Base-by-base conservation (phyloP, 176 grass and related monocot genomes). In the Puya raimondii region DNA sequence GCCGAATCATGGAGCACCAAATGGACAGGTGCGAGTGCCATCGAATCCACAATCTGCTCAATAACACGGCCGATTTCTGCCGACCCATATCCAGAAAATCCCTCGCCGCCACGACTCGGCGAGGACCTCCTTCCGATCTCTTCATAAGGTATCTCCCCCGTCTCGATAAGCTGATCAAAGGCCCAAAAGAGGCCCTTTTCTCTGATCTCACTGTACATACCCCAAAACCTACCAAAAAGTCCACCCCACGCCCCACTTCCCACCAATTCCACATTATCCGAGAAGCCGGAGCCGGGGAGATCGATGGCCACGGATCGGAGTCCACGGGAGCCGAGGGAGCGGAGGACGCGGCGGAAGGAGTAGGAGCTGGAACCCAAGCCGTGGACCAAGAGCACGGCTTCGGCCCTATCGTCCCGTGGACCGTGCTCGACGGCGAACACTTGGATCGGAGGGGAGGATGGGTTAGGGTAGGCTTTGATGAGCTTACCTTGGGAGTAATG, bases 81-180 rank as follows among this genome's bases (percentile, higher is more conserved):
- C 3, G 85, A 56, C 15, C 77, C 65, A 70, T 88, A 83, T 10
- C 50, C 70, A 2, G 87, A 74, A 61, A 63, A 63, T 18, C 47
- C 65, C 47, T 69, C 47, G 53, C 47, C 73, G 21, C 17, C 18
- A 42, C 4, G 33, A 42, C 33, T 42, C 33, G 33, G 33, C 6
- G 33, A 42, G 7, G 33, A 42, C 33, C 33, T 42, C 22, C 23
- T 59, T 9, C 4, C 56, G 21, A 76, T 64, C 47, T 91, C 80
- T 27, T 88, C 85, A 25, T 84, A 96, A 6, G 85, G 85, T 9
- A 87, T 83, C 63, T 91, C 64, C 49, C 91, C 87, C 1, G 87
- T 96, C 68, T 91, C 48, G 4, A 96, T 74, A 47, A 96, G 72
- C 73, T 84, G 85, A 79, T 91, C 91, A 65, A 96, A 96, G 26